Base-by-base conservation (phyloP, 441 rosid species). In the Pelargonium fulgidum region DNA sequence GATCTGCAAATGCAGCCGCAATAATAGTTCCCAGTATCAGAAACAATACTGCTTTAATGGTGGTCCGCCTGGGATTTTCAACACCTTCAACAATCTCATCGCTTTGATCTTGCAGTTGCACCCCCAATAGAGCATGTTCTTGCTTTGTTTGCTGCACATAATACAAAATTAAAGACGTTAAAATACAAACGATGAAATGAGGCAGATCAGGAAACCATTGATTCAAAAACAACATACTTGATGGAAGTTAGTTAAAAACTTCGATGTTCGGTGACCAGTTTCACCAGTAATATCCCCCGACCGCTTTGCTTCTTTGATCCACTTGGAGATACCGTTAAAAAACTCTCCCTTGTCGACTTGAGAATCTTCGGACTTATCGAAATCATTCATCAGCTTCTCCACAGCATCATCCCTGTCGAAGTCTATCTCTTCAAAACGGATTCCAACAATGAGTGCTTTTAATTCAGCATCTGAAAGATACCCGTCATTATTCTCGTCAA, bases 1-100 rank as follows among this genome's bases (percentile, higher is more conserved):
- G 97, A 84, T 91, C 99, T 5, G 99, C 96, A 75, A 91, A 88
- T 3, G 75, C 94, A 75, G 97, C 99, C 7, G 99, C 97, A 70
- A 93, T 88, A 58, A 70, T 0, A 14, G 97, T 85, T 73, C 99
- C 99, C 39, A 87, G 22, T 54, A 91, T 67, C 84, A 93, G 70
- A 75, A 91, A 39, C 42, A 86, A 58, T 16, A 78, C 86, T n/a
- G 99, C 99, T 82, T 91, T 93, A 47, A 85, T 14, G 67, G 86
- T 72, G 72, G 68, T 81, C 92, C 84, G 79, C 69, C 62, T 83
- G 5, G 68, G 80, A 68, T 81, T 84, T 73, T 81, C 89, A 75
- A 80, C 85, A 13, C 67, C 74, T 75, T 79, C 83, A 7, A n/a
- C 73, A 12, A 67, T 83, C 76, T 77, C 92, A 3, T 89, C 89